Evolutionary conservation across 1,139 yeast species (phyloP).

Genomic region (Lodderomyces pseudojiufengensis): DNA sequence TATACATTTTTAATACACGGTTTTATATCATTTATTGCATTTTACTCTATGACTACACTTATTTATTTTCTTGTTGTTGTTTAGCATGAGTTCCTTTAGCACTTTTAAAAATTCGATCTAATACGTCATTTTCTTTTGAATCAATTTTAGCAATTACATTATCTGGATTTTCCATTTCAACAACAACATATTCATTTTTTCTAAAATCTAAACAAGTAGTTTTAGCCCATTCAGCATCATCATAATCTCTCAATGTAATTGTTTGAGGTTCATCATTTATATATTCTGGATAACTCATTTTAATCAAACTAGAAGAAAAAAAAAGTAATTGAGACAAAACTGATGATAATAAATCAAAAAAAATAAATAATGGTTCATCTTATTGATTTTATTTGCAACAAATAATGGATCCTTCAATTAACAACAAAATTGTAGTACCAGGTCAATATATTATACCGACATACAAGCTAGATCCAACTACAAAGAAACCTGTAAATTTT

Average conservation of each 20-base stretch:
- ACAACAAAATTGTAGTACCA: slow-evolving; percentile 51
- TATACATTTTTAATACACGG: too few species aligned
- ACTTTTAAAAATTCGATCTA: slow-evolving; percentile 44
- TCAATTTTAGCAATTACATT: slow-evolving; percentile 42
- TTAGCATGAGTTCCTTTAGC: slow-evolving; percentile 37
- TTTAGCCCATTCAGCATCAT: slow-evolving; percentile 50
- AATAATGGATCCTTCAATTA: not conserved
- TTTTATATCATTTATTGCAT: too few species aligned
- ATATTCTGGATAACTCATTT: slow-evolving; percentile 33
- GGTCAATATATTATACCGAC: slow-evolving; percentile 60
- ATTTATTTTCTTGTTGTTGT: slow-evolving; percentile 11
- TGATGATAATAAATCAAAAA: slow-evolving; percentile 4
- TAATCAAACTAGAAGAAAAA: not conserved
- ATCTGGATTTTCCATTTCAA: slow-evolving; percentile 44
- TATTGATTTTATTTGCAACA: not conserved
- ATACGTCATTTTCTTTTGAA: slow-evolving; percentile 29
- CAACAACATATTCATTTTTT: slow-evolving; percentile 37
- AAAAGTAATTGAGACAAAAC: slow-evolving; percentile 1
- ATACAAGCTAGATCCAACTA: slow-evolving; percentile 22
- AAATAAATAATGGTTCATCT: slow-evolving; percentile 2
- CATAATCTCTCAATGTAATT: slow-evolving; percentile 43
- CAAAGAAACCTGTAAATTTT: slow-evolving; percentile 20
- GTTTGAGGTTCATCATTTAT: slow-evolving; percentile 48
- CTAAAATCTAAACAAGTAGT: slow-evolving; percentile 48
- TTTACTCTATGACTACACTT: not conserved